Conservation (phyloP, 2,329 filamentous ascomycete genomes). For the Herpotrichia juniperi region DNA sequence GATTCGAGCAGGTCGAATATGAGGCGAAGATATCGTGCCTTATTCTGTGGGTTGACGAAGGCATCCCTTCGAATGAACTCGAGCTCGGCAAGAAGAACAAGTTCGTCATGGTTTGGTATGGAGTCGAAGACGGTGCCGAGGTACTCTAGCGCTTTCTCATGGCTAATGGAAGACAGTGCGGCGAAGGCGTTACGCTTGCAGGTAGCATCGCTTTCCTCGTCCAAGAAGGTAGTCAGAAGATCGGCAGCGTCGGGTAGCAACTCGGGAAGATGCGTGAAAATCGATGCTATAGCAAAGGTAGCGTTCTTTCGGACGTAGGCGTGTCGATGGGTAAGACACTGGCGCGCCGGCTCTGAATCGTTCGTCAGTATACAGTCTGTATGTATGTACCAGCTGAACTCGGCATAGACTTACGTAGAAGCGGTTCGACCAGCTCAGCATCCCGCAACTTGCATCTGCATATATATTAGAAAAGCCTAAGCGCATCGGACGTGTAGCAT, state of each 20-base stretch:
- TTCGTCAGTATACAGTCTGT: constrained; percentile 15
- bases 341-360: constrained; percentile 72
- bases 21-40: constrained; percentile 89
- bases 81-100: constrained; percentile 89
- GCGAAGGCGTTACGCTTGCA: constrained; percentile 99
- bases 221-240: constrained; percentile 86
- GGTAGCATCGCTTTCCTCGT: constrained; percentile 88
- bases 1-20: constrained; percentile 98
- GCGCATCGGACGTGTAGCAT: constrained; percentile 11
- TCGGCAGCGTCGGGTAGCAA: constrained; percentile 96
- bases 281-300: constrained; percentile 91
- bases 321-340: constrained; percentile 93
- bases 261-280: constrained; percentile 86
- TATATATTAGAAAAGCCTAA: constrained; percentile 19
- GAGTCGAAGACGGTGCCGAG: constrained; percentile 89
- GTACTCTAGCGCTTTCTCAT: constrained; percentile 89
- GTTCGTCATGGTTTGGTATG: constrained; percentile 91
- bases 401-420: constrained; percentile 64
- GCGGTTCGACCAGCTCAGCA: constrained; percentile 92
- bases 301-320: constrained; percentile 98
- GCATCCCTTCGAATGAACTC: constrained; percentile 99
- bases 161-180: constrained; percentile 86
- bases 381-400: background rate
- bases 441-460: constrained; percentile 83
- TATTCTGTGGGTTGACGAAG: constrained; percentile 92